Evolutionary conservation across 805 yeast genomes (phyloP).

Genomic region (Zygotorulaspora chibaensis): DNA sequence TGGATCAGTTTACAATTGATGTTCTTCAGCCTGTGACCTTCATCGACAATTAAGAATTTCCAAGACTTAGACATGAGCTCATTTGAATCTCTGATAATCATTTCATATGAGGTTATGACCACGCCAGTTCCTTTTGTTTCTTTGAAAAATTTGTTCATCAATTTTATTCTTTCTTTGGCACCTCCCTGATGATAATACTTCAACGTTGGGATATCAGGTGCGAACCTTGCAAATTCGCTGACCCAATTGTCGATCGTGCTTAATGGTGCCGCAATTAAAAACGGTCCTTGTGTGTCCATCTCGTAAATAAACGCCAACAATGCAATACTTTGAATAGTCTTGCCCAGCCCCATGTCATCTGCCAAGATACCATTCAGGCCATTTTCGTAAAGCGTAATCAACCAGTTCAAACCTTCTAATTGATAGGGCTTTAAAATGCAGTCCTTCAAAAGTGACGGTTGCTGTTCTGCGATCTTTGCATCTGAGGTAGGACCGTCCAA

Average conservation of each 20-base stretch:
- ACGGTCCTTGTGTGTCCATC: slow-evolving; percentile 74
- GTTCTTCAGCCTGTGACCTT: slow-evolving; percentile 91
- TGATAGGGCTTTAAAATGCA: slow-evolving; percentile 78
- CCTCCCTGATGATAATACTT: slow-evolving; percentile 67
- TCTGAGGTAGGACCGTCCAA: slow-evolving; percentile 14
- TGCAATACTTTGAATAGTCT: slow-evolving; percentile 84
- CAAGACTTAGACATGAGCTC: slow-evolving; percentile 53
- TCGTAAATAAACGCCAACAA: slow-evolving; percentile 71
- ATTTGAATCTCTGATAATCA: slow-evolving; percentile 63
- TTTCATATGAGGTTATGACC: slow-evolving; percentile 78
- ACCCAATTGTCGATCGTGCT: slow-evolving; percentile 87
- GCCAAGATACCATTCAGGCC: slow-evolving; percentile 94
- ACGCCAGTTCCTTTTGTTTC: slow-evolving; percentile 42
- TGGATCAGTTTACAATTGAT: slow-evolving; percentile 70
- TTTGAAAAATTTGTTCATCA: slow-evolving; percentile 41
- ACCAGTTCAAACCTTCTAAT: slow-evolving; percentile 87
- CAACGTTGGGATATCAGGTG: slow-evolving; percentile 62
- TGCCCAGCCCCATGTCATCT: slow-evolving; percentile 97
- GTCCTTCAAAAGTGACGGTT: slow-evolving; percentile 52
- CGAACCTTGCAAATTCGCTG: slow-evolving; percentile 63
- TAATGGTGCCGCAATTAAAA: slow-evolving; percentile 72
- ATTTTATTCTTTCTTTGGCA: slow-evolving; percentile 24
- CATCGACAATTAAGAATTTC: slow-evolving; percentile 89
- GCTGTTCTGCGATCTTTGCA: slow-evolving; percentile 34
- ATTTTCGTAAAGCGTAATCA: slow-evolving; percentile 81